phyloP scores from a whole-genome alignment of 345 rosid species.

The Sonneratia caseolaris region DNA sequence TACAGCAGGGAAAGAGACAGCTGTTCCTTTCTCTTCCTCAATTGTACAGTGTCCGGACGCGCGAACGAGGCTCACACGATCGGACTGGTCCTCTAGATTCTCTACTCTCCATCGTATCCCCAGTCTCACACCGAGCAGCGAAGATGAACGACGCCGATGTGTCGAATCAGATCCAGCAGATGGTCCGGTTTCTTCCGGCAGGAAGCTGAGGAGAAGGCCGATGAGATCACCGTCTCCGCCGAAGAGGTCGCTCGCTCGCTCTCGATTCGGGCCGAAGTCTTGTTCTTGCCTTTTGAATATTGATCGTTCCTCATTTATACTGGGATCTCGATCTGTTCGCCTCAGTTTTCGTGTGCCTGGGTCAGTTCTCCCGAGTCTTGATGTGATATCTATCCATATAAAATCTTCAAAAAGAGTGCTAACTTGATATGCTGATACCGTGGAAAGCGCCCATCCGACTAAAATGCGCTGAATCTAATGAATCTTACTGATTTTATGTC shows the following conservation, averaged over 20 bases:
- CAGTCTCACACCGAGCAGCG: slow-evolving; percentile 7
- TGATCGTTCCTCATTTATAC: background rate
- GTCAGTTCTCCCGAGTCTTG: too few species aligned
- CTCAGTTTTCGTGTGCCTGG: background rate
- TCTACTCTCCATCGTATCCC: background rate
- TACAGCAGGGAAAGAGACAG: too few species aligned
- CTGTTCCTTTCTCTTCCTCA: too few species aligned
- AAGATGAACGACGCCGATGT: slow-evolving; percentile 94
- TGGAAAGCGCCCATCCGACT: background rate
- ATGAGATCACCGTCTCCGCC: slow-evolving; percentile 90
- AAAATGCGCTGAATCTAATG: background rate
- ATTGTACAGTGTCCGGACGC: background rate
- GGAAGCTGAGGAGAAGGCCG: slow-evolving; percentile 94
- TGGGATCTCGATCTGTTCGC: background rate
- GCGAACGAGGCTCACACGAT: background rate
- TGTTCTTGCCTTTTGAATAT: background rate
- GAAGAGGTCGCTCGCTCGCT: slow-evolving; percentile 48
- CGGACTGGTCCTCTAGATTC: background rate
- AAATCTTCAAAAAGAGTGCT: too few species aligned
- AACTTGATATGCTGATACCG: too few species aligned
- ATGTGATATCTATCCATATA: too few species aligned
- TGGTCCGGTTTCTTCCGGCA: slow-evolving; percentile 96
- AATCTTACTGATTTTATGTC: background rate
- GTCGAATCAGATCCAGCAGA: slow-evolving; percentile 91
- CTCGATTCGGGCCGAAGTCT: background rate